These are phyloP conservation scores for Xerocomellus chrysenteron DNA, from an alignment of 768 basidiomycete species.

Conservation along the genomic window DNA sequence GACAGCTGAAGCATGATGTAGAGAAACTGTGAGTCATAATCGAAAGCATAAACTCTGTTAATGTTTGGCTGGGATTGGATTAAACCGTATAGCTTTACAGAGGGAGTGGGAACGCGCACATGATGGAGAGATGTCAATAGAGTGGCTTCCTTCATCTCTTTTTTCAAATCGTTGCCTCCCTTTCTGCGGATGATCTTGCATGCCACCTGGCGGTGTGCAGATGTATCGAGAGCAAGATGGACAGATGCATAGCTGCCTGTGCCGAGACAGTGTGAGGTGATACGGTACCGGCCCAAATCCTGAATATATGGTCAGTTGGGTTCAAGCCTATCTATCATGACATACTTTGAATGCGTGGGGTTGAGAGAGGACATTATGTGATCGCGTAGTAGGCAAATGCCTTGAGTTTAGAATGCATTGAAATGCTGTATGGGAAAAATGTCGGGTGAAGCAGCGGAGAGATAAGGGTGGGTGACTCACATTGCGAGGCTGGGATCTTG, in stretches of 20 bases:
- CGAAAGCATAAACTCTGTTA: slow-evolving; percentile 71
- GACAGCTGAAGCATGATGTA: slow-evolving; percentile 85
- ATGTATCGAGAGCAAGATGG: slow-evolving; percentile 69
- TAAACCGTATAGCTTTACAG: not conserved
- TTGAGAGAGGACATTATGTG: slow-evolving; percentile 58
- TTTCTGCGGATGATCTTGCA: slow-evolving; percentile 79
- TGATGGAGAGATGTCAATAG: slow-evolving; percentile 72
- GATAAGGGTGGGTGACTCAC: slow-evolving; percentile 33
- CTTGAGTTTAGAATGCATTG: slow-evolving; percentile 61
- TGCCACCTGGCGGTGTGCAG: slow-evolving; percentile 69
- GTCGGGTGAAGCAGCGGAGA: not conserved
- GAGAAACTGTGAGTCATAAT: slow-evolving; percentile 61
- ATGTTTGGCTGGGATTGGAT: slow-evolving; percentile 64
- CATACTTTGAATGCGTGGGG: slow-evolving; percentile 54
- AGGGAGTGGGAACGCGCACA: slow-evolving; percentile 40
- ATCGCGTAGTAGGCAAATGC: slow-evolving; percentile 50
- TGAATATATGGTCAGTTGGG: slow-evolving; percentile 23
- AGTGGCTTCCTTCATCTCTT: slow-evolving; percentile 76
- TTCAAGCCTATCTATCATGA: not conserved
- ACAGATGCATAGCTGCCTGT: slow-evolving; percentile 83
- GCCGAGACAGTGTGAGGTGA: slow-evolving; percentile 80
- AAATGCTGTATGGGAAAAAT: slow-evolving; percentile 46
- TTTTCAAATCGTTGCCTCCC: slow-evolving; percentile 37
- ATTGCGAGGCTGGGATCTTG: slow-evolving; percentile 63
- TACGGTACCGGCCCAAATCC: slow-evolving; percentile 64